Evolutionary conservation across 345 rosid species (phyloP).

Genomic region (Xanthoceras sorbifolium): DNA sequence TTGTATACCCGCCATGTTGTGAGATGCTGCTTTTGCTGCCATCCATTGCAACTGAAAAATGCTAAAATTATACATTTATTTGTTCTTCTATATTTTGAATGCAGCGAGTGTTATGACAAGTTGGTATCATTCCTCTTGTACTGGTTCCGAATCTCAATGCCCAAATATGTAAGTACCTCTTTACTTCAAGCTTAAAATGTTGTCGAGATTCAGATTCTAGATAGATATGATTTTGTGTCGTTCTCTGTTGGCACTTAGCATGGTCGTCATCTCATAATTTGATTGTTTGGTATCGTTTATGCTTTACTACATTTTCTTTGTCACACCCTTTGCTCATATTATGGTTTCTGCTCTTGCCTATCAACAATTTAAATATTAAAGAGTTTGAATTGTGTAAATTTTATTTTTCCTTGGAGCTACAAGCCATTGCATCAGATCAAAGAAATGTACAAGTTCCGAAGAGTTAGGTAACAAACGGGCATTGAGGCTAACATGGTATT

Average conservation of each 20-base stretch:
- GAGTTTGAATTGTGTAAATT: neutral
- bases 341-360: neutral
- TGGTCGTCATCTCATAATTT: neutral
- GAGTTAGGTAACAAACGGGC: too few species aligned
- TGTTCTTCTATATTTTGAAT: constrained; percentile 15
- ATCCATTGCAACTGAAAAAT: neutral
- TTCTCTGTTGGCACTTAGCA: neutral
- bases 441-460: too few species aligned
- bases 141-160: constrained; percentile 78
- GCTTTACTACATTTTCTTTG: neutral
- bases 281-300: neutral
- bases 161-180: constrained; percentile 46
- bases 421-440: too few species aligned
- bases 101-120: constrained; percentile 78
- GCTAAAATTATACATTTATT: neutral
- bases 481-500: too few species aligned
- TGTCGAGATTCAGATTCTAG: neutral
- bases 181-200: neutral
- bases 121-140: constrained; percentile 78
- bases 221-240: neutral
- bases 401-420: too few species aligned
- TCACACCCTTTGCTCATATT: neutral
- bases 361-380: too few species aligned
- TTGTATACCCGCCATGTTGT: neutral
- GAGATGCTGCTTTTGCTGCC: neutral